A percentile compares a stretch with the other conserved stretches of the same genome.
phyloP scores from a whole-genome alignment of 1,284 basidiomycete genomes.

The Anthracocystis panici-leucophaei region DNA sequence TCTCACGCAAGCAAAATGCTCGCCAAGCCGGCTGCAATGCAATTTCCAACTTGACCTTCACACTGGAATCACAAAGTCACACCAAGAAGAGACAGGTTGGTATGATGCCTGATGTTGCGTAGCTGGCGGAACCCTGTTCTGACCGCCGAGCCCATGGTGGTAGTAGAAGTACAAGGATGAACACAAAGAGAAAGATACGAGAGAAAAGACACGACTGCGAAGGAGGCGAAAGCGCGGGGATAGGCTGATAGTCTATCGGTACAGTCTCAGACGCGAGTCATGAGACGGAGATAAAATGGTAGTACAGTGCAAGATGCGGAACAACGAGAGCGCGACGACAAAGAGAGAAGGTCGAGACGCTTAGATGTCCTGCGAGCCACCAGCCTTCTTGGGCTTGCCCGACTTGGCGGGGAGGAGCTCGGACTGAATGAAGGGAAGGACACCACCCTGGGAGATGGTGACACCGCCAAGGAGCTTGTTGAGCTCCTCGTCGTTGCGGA shows the following conservation, averaged over 20 bases:
- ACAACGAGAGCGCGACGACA: conserved; percentile 17
- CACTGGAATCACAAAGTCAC: conserved; percentile 10
- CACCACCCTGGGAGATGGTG: conserved; percentile 82
- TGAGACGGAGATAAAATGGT: conserved; percentile 16
- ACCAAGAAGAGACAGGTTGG: conserved; percentile 33
- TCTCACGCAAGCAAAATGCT: not conserved
- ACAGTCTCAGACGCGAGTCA: conserved; percentile 18
- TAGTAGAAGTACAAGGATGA: conserved; percentile 61
- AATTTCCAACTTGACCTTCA: not conserved
- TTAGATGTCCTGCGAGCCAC: conserved; percentile 68
- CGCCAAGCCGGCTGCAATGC: not conserved
- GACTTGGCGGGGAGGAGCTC: conserved; percentile 80
- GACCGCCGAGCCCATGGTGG: conserved; percentile 59
- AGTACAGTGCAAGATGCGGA: conserved; percentile 35
- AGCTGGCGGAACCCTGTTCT: conserved; percentile 55
- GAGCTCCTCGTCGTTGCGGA: conserved; percentile 94
- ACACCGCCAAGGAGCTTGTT: conserved; percentile 74
- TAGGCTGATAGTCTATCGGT: conserved; percentile 27
- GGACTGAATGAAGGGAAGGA: conserved; percentile 91
- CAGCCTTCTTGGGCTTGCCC: conserved; percentile 72
- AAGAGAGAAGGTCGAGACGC: conserved; percentile 12
- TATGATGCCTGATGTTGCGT: conserved; percentile 57
- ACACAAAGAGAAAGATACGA: conserved; percentile 49
- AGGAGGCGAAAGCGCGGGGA: conserved; percentile 10
- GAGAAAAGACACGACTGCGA: conserved; percentile 15